Evolutionary conservation across 1,139 yeast genomes (phyloP), one percentile per base, ranked within the genome.

Genomic region (Debaryomyces udenii): DNA sequence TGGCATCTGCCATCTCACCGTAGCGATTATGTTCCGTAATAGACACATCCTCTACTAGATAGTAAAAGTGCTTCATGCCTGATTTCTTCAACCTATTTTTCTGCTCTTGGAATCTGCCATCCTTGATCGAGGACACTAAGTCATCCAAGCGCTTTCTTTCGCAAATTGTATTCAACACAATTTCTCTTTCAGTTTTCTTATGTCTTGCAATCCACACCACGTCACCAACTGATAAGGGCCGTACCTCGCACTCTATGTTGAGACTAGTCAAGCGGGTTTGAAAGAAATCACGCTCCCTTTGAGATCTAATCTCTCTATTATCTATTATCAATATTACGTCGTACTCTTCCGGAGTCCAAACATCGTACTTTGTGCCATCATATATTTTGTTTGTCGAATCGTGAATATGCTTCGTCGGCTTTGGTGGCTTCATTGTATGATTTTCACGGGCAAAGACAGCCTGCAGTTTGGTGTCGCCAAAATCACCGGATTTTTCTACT

Each of bases 141-240:
- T 94, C 99, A 57, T 88, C 96, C 33, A 90, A 63, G 43, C 96
- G 68, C 61, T 94, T 94, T 30, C 99, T 74, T 62, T 94, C 99
- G 42, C 94, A 76, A 20, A 93, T 84, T 48, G 79, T 83, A 55
- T 91, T 88, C 15, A 94, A 62, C 1, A 88, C 83, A 2, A 83
- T 90, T 43, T 83, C 83, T 43, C 76, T 74, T 1, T 77, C 74
- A 0, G 87, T 78, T 0, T 47, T 53, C 39, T 66, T 75, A 55
- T 90, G 77, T 44, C 75, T 74, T 0, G 97, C 99, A 3, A 90
- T 74, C 99, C 99, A 94, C 7, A 86, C 52, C 1, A 85, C 82
- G 67, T 94, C 99, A 1, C 99, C 98, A 2, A 91, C 80, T 0
- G 95, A 68, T 29, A 94, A 67, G 1, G 86, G 70, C 37, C 79